Percentiles rank a stretch among this genome's conserved stretches.
Evolutionary conservation across 2,329 filamentous ascomycete species (phyloP).

Genomic region (Byssochlamys sp.): DNA sequence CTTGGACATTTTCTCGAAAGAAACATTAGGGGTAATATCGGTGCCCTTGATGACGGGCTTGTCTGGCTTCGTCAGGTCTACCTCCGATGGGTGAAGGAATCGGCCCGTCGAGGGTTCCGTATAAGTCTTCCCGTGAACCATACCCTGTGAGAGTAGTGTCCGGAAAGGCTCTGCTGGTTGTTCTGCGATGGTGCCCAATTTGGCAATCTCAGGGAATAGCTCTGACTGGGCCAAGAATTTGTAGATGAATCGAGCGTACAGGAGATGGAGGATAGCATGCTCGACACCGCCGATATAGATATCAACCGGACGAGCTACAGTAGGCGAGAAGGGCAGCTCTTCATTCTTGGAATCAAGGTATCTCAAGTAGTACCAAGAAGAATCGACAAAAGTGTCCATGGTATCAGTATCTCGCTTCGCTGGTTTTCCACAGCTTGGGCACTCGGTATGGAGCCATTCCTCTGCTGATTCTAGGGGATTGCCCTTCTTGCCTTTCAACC

Average conservation of each 20-base stretch:
- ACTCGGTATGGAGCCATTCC: slow-evolving; percentile 65
- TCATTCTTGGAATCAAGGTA: slow-evolving; percentile 64
- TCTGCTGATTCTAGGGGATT: slow-evolving; percentile 65
- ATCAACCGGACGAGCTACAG: slow-evolving; percentile 60
- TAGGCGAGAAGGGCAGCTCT: slow-evolving; percentile 51
- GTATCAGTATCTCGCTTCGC: slow-evolving; percentile 82
- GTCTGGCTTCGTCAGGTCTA: slow-evolving; percentile 52
- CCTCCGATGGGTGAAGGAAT: slow-evolving; percentile 67
- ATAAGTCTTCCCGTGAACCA: slow-evolving; percentile 84
- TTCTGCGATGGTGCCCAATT: slow-evolving; percentile 19
- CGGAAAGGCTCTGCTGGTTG: slow-evolving; percentile 64
- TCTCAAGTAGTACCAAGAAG: slow-evolving; percentile 84
- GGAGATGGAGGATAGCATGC: slow-evolving; percentile 78
- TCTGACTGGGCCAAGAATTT: slow-evolving; percentile 61
- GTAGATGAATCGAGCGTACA: slow-evolving; percentile 83
- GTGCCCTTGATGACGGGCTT: slow-evolving; percentile 55
- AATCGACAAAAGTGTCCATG: slow-evolving; percentile 94
- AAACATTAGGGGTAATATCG: slow-evolving; percentile 49
- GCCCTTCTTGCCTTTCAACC: slow-evolving; percentile 59
- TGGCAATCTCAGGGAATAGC: slow-evolving; percentile 29
- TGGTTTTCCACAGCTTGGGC: slow-evolving; percentile 58
- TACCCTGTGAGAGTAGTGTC: slow-evolving; percentile 75
- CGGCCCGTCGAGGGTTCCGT: slow-evolving; percentile 63
- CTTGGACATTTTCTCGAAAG: slow-evolving; percentile 90
- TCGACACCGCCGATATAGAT: slow-evolving; percentile 84